Evolutionary conservation across 2,329 filamentous ascomycete species (phyloP).

Genomic region (Corniculantispora saksenae): DNA sequence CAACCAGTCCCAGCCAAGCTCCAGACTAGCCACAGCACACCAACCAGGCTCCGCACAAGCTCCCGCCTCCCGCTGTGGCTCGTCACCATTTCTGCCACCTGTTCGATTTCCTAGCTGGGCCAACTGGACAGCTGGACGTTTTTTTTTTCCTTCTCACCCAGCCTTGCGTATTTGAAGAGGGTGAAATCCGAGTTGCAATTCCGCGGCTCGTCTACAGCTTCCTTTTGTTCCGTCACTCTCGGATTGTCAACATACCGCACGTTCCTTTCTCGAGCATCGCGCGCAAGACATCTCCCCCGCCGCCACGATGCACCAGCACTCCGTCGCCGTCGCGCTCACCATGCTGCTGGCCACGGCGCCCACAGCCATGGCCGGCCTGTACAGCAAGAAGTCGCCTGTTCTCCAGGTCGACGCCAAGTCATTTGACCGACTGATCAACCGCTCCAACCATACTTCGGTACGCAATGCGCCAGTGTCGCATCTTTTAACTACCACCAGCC

Average conservation of each 20-base stretch:
- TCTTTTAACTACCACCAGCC: not conserved
- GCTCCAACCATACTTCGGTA: slow-evolving; percentile 91
- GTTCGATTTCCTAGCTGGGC: slow-evolving; percentile 12
- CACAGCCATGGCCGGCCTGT: slow-evolving; percentile 70
- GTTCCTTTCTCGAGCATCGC: not conserved
- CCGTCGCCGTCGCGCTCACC: slow-evolving; percentile 30
- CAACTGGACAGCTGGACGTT: slow-evolving; percentile 1
- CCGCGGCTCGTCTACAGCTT: not conserved
- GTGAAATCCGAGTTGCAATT: not conserved
- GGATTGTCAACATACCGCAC: not conserved
- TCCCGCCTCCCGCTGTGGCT: not conserved
- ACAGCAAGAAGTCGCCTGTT: slow-evolving; percentile 84
- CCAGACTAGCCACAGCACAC: not conserved
- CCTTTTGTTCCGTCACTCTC: not conserved
- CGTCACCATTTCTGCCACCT: slow-evolving; percentile 11
- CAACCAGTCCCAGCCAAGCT: not conserved
- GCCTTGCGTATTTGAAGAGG: not conserved
- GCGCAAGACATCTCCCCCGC: not conserved
- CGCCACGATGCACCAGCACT: slow-evolving; percentile 17
- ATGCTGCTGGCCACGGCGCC: slow-evolving; percentile 68
- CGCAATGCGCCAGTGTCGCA: slow-evolving; percentile 32
- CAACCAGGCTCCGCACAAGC: slow-evolving; percentile 8
- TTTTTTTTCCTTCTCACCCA: not conserved
- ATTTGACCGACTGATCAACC: slow-evolving; percentile 80
- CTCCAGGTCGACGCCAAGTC: slow-evolving; percentile 76